Evolutionary conservation across 108 stramenopile genomes (phyloP), one percentile per base, ranked within the genome.

Genomic region (Bacterosira constricta): DNA sequence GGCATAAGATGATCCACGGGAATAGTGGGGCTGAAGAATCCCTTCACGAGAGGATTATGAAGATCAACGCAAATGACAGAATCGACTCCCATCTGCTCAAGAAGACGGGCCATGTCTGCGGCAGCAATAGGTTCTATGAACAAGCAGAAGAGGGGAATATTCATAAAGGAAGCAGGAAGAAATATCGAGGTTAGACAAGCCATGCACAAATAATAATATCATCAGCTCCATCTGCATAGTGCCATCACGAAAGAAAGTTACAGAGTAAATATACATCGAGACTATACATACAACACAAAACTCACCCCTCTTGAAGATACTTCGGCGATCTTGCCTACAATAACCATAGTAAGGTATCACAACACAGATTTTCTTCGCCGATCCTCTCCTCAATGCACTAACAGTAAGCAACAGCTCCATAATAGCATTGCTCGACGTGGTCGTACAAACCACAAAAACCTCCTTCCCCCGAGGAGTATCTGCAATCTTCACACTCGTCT

Each of bases 261-360:
- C n/a, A n/a, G n/a, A n/a, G n/a, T n/a, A n/a, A n/a, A n/a, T n/a
- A n/a, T n/a, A n/a, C n/a, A n/a, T n/a, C n/a, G n/a, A n/a, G n/a
- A n/a, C n/a, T n/a, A n/a, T n/a, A n/a, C n/a, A n/a, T n/a, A n/a
- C n/a, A n/a, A n/a, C n/a, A n/a, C n/a, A n/a, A n/a, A n/a, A n/a
- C n/a, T n/a, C n/a, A n/a, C n/a, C n/a, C 65, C 94, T 69, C 31
- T 67, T 69, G 57, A 79, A 67, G 3, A 74, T 62, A 37, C 80
- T 80, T 10, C 84, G 63, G 8, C 80, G 67, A 79, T 96, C 94
- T 73, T 91, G 91, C 9, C 91, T 73, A 10, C 68, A 68, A 71
- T 96, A 96, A 8, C 96, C 93, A 84, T 89, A 96, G 73, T 95
- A 96, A 1, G 96, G 96, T 49, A 96, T 88, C 10, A 96, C 88